phyloP scores from a whole-genome alignment of 805 yeast species.

The Allodekkera sacchari region DNA sequence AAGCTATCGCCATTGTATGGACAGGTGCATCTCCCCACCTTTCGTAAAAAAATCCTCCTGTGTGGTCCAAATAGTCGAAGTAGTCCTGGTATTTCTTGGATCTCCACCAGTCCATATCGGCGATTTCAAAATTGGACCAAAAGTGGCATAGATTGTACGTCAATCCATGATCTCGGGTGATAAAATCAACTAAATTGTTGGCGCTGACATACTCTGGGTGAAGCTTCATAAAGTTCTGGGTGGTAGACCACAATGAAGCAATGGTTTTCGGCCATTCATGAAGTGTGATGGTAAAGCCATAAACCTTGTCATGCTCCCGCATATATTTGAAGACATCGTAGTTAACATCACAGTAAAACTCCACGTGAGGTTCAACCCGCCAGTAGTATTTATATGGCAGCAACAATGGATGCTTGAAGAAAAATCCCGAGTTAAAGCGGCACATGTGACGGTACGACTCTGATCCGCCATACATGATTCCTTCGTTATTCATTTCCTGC shows the following conservation, averaged over 20 bases:
- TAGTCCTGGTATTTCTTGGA: conserved; percentile 46
- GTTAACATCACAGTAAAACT: conserved; percentile 51
- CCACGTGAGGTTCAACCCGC: conserved; percentile 70
- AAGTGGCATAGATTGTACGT: conserved; percentile 71
- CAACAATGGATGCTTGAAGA: conserved; percentile 52
- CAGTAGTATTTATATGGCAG: conserved; percentile 59
- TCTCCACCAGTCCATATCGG: conserved; percentile 62
- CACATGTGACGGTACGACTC: conserved; percentile 42
- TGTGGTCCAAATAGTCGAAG: conserved; percentile 52
- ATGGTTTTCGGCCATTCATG: conserved; percentile 58
- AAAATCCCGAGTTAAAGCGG: conserved; percentile 39
- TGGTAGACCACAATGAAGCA: conserved; percentile 46
- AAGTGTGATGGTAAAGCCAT: conserved; percentile 61
- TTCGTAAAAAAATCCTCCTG: conserved; percentile 79
- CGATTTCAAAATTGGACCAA: conserved; percentile 77
- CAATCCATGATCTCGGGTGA: conserved; percentile 55
- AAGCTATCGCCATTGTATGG: conserved; percentile 69
- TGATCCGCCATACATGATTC: conserved; percentile 31
- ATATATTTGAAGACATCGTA: conserved; percentile 55
- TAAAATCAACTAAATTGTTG: conserved; percentile 53
- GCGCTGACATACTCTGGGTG: conserved; percentile 24
- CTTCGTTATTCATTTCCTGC: conserved; percentile 38
- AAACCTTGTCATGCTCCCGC: conserved; percentile 45
- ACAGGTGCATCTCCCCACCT: conserved; percentile 94
- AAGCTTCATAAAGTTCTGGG: conserved; percentile 31